Evolutionary conservation across 1,284 basidiomycete genomes (phyloP).

Genomic region (Ceratobasidium sp.): DNA sequence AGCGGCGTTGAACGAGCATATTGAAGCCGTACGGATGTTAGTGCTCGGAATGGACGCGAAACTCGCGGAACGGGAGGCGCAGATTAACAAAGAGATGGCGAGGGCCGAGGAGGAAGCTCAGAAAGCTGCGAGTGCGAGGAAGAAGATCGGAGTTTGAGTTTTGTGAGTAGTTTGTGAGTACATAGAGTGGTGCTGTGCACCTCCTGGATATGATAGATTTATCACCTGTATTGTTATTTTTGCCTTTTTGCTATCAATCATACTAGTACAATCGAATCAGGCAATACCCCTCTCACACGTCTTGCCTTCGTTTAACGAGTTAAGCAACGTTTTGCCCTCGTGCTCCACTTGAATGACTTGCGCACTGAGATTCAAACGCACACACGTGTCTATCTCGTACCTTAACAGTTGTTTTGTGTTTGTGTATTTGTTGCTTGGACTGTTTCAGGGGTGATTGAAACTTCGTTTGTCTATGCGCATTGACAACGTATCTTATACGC

Average conservation of each 20-base stretch:
- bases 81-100: constrained; percentile 44
- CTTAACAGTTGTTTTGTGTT: neutral
- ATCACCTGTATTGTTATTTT: constrained; percentile 16
- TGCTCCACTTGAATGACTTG: neutral
- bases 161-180: neutral
- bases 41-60: constrained; percentile 49
- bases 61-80: constrained; percentile 45
- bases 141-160: constrained; percentile 27
- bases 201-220: neutral
- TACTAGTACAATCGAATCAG: neutral
- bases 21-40: constrained; percentile 48
- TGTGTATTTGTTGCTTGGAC: no score
- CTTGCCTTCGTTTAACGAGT: neutral
- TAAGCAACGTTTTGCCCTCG: constrained; percentile 1
- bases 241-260: neutral
- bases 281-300: constrained; percentile 1
- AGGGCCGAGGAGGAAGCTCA: constrained; percentile 46
- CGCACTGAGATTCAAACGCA: constrained; percentile 7
- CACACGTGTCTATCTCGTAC: constrained; percentile 15
- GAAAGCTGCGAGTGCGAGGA: constrained; percentile 27
- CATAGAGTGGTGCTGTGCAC: neutral
- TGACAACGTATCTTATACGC: no score
- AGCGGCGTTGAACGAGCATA: constrained; percentile 32
- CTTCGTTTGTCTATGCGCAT: no score
- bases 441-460: no score